phyloP scores from a whole-genome alignment of 2,329 filamentous ascomycete genomes.

The Xylaria sp. region DNA sequence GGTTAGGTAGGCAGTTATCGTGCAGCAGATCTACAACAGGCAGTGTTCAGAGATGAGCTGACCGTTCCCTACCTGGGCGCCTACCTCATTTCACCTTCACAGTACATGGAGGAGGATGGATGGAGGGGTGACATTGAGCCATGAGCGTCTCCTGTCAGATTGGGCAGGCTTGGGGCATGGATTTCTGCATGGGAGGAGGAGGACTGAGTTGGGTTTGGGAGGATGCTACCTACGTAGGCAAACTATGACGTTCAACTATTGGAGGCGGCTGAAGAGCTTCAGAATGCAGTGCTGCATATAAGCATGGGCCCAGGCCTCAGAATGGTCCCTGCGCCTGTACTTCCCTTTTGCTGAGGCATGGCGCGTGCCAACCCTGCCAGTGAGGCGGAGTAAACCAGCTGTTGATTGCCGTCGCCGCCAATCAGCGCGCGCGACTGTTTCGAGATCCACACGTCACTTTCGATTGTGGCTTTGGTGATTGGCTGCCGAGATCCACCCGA shows the following conservation, averaged over 20 bases:
- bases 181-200: too few relatives aligned
- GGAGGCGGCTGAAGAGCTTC: slow-evolving; percentile 39
- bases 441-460: neutral
- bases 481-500: slow-evolving; percentile 1
- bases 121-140: slow-evolving; percentile 37
- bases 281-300: slow-evolving; percentile 25
- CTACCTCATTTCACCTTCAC: slow-evolving; percentile 10
- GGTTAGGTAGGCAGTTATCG: slow-evolving; percentile 7
- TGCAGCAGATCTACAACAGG: slow-evolving; percentile 20
- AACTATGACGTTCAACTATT: slow-evolving; percentile 36
- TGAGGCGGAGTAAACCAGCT: slow-evolving; percentile 37
- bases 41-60: slow-evolving; percentile 16
- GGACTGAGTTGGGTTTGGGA: slow-evolving; percentile 9
- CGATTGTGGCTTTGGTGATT: slow-evolving; percentile 8
- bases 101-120: slow-evolving; percentile 10
- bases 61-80: slow-evolving; percentile 1
- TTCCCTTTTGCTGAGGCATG: slow-evolving; percentile 22
- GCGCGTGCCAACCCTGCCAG: slow-evolving; percentile 28
- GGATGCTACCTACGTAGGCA: slow-evolving; percentile 3
- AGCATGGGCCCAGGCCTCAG: slow-evolving; percentile 16
- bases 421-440: slow-evolving; percentile 9
- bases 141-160: slow-evolving; percentile 27
- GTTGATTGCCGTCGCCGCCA: slow-evolving; percentile 24
- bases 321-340: slow-evolving; percentile 24
- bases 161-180: slow-evolving; percentile 27